phyloP scores from a whole-genome alignment of 371 early-diverging fungal genomes.

The Syncephalastrum sp. region DNA sequence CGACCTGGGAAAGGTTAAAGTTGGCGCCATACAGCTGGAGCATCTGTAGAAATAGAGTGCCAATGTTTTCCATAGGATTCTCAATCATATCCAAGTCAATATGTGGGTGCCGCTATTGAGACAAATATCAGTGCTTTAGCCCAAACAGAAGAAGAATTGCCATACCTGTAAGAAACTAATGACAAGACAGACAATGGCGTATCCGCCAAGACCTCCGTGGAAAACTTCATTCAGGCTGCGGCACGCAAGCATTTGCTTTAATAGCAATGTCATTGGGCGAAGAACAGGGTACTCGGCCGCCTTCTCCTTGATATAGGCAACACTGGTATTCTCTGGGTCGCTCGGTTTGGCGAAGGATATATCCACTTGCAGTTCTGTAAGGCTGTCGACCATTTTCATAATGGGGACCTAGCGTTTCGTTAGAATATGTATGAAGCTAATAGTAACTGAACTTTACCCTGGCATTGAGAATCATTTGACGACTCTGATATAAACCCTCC shows the following conservation, averaged over 20 bases:
- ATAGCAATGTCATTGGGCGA: constrained; percentile 65
- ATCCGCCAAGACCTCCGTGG: constrained; percentile 93
- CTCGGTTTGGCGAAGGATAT: constrained; percentile 78
- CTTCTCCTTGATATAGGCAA: constrained; percentile 55
- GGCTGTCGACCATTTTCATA: constrained; percentile 79
- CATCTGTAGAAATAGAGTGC: constrained; percentile 90
- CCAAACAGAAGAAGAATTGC: too few relatives aligned
- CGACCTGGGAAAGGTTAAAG: constrained; percentile 72
- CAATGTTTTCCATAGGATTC: constrained; percentile 77
- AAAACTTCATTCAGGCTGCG: constrained; percentile 87
- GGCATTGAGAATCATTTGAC: constrained; percentile 54
- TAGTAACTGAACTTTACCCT: constrained; percentile 24
- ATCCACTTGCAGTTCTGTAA: constrained; percentile 73
- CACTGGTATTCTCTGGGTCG: constrained; percentile 64
- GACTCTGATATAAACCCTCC: constrained; percentile 17
- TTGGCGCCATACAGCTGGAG: constrained; percentile 91
- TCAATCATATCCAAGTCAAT: constrained; percentile 63
- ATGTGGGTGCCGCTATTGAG: constrained; percentile 77
- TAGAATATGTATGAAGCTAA: background rate
- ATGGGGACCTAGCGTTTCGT: constrained; percentile 78
- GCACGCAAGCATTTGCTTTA: constrained; percentile 83
- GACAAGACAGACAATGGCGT: constrained; percentile 82
- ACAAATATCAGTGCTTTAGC: background rate
- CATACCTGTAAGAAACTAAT: constrained; percentile 79
- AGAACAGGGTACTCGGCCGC: constrained; percentile 61